A percentile compares a stretch with the other conserved stretches of the same genome.
Evolutionary conservation across 129 eudicot species (phyloP).

Genomic region (Chrysanthemum lavandulifolium): DNA sequence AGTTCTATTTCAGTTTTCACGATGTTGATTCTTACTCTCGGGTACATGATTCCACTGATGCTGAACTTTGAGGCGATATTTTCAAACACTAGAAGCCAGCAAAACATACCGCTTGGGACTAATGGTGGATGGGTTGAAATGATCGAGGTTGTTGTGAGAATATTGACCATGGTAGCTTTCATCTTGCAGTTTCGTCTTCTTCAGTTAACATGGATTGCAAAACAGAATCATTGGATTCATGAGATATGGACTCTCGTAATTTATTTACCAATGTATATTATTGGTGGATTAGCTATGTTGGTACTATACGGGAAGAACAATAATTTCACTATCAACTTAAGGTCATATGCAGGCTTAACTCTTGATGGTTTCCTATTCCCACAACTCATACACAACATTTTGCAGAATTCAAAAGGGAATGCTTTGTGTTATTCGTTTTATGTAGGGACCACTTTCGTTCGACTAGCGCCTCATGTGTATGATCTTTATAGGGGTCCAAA

Average conservation of each 20-base stretch:
- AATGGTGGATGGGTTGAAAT: conserved; percentile 62
- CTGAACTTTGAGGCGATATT: conserved; percentile 70
- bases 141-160: conserved; percentile 60
- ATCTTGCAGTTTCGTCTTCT: conserved; percentile 55
- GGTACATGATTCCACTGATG: conserved; percentile 67
- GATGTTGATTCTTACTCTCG: conserved; percentile 62
- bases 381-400: conserved; percentile 59
- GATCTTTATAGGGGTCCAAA: conserved; percentile 54
- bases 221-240: conserved; percentile 33
- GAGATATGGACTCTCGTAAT: conserved; percentile 45
- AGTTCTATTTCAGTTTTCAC: conserved; percentile 54
- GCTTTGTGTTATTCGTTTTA: conserved; percentile 45
- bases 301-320: conserved; percentile 40
- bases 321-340: conserved; percentile 24
- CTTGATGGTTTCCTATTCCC: conserved; percentile 78
- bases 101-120: conserved; percentile 28
- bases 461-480: conserved; percentile 61
- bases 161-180: conserved; percentile 68
- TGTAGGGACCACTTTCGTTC: conserved; percentile 60
- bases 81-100: conserved; percentile 21
- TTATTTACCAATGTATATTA: conserved; percentile 41
- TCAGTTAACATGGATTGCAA: conserved; percentile 60
- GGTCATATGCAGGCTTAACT: conserved; percentile 65
- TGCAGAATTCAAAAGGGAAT: conserved; percentile 44
- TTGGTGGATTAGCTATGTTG: conserved; percentile 44